Evolutionary conservation across 2,329 filamentous ascomycete genomes (phyloP), one percentile per base, ranked within the genome.

Genomic region (Purpureocillium takamizusanense): DNA sequence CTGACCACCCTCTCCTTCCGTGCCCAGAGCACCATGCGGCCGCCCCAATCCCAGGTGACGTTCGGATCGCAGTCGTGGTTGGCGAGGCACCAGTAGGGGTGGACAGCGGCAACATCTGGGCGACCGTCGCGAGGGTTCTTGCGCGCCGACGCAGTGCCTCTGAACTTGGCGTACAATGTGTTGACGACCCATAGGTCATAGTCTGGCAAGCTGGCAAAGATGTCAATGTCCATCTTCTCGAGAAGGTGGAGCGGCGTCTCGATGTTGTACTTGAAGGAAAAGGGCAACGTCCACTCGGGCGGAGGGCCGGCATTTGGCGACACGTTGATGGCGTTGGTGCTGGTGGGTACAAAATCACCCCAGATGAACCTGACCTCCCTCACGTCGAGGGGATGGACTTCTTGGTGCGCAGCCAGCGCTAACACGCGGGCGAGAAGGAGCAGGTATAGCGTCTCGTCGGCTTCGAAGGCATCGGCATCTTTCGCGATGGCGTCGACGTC

Each of bases 31-130:
- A 76, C 74, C 73, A 92, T 89, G 37, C 73, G 74, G 1, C 84
- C 85, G 21, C 83, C 80, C 86, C 89, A 95, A 53, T 94, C 86
- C 92, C 92, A 98, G 4, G 76, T 76, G 30, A 97, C 88, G 58
- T 95, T 95, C 8, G 92, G 92, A 55, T 95, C 81, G 62, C 92
- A 98, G 57, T 88, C 87, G 58, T 98, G 92, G 54, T 98, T 98
- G 21, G 90, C 89, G 23, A 97, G 70, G 61, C 89, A 97, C 88
- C 92, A 98, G 50, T 94, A 78, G 2, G 90, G 88, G 62, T 97
- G 89, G 21, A 97, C 89, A 21, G 90, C 90, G 21, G 86, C 87
- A 4, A 95, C 83, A 52, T 97, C 92, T 0, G 92, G 90, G 9
- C 86, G 78, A 3, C 88, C 86, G 45, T 90, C 85, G 49, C 76